phyloP scores from a whole-genome alignment of 2,329 filamentous ascomycete species.

The Aspergillus aculeatinus region DNA sequence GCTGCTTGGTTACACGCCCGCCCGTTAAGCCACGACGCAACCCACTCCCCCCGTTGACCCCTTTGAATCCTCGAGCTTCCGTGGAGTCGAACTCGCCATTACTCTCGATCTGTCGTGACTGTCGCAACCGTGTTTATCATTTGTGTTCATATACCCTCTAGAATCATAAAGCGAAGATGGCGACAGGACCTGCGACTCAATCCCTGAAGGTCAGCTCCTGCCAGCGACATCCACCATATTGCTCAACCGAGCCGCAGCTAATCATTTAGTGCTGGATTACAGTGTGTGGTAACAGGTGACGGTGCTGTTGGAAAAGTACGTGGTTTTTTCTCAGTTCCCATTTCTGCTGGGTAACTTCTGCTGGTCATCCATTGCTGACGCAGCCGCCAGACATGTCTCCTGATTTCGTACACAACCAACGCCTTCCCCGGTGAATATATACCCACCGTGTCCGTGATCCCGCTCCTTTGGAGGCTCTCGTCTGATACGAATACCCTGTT shows the following conservation, averaged over 20 bases:
- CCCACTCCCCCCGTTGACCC: not conserved
- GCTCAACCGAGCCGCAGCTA: conserved; percentile 30
- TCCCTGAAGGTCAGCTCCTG: conserved; percentile 73
- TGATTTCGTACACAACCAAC: conserved; percentile 99
- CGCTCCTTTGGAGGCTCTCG: conserved; percentile 14
- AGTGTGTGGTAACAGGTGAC: conserved; percentile 99
- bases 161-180: conserved; percentile 49
- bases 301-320: conserved; percentile 97
- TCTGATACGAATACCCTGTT: conserved; percentile 20
- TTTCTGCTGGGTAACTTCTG: conserved; percentile 6
- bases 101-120: conserved; percentile 9
- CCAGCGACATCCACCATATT: conserved; percentile 7
- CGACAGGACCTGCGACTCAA: conserved; percentile 82
- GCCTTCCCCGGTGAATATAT: conserved; percentile 99
- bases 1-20: not conserved
- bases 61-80: conserved; percentile 4
- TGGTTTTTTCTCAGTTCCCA: conserved; percentile 19
- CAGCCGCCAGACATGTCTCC: conserved; percentile 77
- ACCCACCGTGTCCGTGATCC: conserved; percentile 69
- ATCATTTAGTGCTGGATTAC: conserved; percentile 35
- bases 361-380: conserved; percentile 3
- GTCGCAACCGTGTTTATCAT: conserved; percentile 12
- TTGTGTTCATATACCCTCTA: conserved; percentile 16
- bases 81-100: conserved; percentile 12
- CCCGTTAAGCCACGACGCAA: not conserved